Conservation (phyloP, 257 asterid species). For the Salvia miltiorrhiza region DNA sequence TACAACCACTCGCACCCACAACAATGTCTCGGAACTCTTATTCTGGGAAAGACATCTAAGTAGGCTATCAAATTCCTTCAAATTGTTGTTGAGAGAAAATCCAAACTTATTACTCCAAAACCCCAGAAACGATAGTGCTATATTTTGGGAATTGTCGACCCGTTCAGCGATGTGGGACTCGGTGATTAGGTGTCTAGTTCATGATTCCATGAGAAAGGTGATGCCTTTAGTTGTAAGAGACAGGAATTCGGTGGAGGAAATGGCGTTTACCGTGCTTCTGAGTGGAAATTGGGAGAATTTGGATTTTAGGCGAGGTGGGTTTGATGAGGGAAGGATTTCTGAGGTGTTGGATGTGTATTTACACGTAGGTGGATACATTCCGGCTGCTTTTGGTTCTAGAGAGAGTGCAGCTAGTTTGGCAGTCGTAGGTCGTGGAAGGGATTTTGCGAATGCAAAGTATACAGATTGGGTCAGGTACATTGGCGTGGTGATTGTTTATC, state of each 20-base stretch:
- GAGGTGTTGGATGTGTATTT: constrained; percentile 65
- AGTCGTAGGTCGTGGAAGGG: constrained; percentile 77
- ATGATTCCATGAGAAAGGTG: constrained; percentile 60
- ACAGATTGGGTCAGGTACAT: constrained; percentile 84
- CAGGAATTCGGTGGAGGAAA: constrained; percentile 56
- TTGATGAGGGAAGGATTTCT: constrained; percentile 40
- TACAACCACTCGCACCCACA: constrained; percentile 91
- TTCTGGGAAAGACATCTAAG: constrained; percentile 80
- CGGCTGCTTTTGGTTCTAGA: constrained; percentile 51
- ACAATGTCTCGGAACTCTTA: constrained; percentile 53
- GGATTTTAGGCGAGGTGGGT: constrained; percentile 21
- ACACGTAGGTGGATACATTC: constrained; percentile 67
- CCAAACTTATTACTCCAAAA: constrained; percentile 49
- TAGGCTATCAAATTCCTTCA: constrained; percentile 69
- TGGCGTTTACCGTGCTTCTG: constrained; percentile 67
- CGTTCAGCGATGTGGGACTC: constrained; percentile 48
- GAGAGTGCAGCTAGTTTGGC: constrained; percentile 69
- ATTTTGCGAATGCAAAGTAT: constrained; percentile 77
- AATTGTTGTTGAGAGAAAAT: constrained; percentile 39
- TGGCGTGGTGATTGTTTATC: neutral
- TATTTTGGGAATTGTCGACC: constrained; percentile 24
- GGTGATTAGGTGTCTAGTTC: constrained; percentile 47
- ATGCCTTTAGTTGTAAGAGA: constrained; percentile 45
- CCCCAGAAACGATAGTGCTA: constrained; percentile 8
- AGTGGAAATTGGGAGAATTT: constrained; percentile 55